These are phyloP conservation scores for Eimeria necatrix DNA, from an alignment of 169 alveolate genomes.

Conservation along the genomic window DNA sequence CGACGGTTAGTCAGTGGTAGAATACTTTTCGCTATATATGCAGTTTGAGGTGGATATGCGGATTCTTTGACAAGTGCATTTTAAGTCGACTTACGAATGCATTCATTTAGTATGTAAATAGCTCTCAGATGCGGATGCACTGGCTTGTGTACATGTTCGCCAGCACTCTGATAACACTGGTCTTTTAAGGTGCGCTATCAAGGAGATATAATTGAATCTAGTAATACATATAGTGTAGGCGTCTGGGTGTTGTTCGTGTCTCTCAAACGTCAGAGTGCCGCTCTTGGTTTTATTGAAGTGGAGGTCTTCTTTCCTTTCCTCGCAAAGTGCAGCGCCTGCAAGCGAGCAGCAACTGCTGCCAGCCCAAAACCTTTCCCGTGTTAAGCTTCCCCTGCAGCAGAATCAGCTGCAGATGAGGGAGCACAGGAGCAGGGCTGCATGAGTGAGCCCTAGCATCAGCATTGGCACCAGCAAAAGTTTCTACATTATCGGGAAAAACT, in stretches of 20 bases:
- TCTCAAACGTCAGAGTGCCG: neutral
- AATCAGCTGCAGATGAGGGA: too few species aligned
- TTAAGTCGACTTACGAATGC: neutral
- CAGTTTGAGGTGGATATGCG: neutral
- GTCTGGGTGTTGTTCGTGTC: too few species aligned
- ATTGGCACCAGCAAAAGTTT: too few species aligned
- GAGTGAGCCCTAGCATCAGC: too few species aligned
- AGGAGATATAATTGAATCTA: too few species aligned
- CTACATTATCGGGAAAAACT: too few species aligned
- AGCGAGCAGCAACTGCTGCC: neutral
- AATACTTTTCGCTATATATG: neutral
- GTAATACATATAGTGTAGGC: too few species aligned
- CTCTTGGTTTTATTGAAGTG: neutral
- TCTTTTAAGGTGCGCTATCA: too few species aligned
- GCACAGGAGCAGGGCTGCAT: too few species aligned
- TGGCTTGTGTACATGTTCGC: neutral
- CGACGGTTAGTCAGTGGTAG: neutral
- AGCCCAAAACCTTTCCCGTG: too few species aligned
- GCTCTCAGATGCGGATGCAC: neutral
- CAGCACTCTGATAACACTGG: too few species aligned
- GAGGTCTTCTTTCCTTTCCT: neutral
- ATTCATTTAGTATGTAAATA: neutral
- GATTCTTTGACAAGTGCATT: neutral
- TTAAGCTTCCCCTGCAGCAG: too few species aligned
- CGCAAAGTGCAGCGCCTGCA: slow-evolving; percentile 24